These are phyloP conservation scores for Boletus patriciae DNA, from an alignment of 768 basidiomycete genomes.

Conservation along the genomic window DNA sequence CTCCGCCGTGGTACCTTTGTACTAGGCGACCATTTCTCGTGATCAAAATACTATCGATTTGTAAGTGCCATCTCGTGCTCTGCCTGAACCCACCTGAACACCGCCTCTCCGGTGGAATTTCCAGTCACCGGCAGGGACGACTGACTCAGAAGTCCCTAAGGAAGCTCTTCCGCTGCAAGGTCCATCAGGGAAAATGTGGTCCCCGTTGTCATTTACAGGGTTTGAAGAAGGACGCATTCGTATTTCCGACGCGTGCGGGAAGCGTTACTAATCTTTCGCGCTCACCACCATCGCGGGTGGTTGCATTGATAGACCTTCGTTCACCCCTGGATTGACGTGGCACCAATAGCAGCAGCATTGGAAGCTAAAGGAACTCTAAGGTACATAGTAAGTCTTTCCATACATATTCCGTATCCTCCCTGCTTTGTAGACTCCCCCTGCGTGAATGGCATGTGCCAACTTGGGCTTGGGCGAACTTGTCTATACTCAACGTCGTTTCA, in stretches of 20 bases:
- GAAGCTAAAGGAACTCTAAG: not conserved
- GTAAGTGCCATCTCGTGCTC: not conserved
- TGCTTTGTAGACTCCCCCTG: not conserved
- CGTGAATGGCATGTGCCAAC: not conserved
- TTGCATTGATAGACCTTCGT: not conserved
- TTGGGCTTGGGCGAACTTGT: not conserved
- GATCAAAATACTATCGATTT: not conserved
- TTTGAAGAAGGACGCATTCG: not conserved
- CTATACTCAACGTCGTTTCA: not conserved
- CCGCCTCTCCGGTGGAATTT: constrained; percentile 2
- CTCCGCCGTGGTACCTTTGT: not conserved
- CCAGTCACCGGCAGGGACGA: constrained; percentile 13
- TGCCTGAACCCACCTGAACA: not conserved
- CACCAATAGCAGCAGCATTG: no score
- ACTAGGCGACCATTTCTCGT: not conserved
- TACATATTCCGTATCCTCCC: not conserved
- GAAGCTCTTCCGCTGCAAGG: not conserved
- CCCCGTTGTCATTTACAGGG: not conserved
- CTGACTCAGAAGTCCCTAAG: not conserved
- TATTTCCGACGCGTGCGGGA: constrained; percentile 1
- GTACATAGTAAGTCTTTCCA: not conserved
- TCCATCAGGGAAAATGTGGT: not conserved
- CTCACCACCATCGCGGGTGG: not conserved
- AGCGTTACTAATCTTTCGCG: not conserved
- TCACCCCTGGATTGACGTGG: not conserved